Evolutionary conservation across 805 yeast species (phyloP).

Genomic region (Ogataea allantospora): DNA sequence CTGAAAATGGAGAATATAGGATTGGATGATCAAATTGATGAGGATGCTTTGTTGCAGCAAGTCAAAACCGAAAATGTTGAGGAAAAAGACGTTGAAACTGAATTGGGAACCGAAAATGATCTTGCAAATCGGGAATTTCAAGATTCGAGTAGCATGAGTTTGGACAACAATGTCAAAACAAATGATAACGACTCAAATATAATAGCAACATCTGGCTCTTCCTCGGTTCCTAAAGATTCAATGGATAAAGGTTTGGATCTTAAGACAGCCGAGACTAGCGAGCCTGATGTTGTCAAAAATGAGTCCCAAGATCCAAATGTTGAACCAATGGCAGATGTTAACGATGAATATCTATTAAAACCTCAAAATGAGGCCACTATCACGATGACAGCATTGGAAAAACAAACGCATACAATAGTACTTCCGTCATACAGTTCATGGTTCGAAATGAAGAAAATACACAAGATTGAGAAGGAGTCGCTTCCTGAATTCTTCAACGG

Average conservation of each 20-base stretch:
- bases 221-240: too few relatives aligned
- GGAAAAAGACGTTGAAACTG: not conserved
- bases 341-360: constrained; percentile 2
- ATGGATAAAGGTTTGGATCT: too few relatives aligned
- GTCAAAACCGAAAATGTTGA: not conserved
- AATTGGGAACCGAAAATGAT: too few relatives aligned
- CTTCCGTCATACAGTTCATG: constrained; percentile 86
- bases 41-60: not conserved
- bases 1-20: constrained; percentile 1
- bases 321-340: too few relatives aligned
- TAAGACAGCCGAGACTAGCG: constrained; percentile 16
- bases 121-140: not conserved
- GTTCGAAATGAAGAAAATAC: constrained; percentile 73
- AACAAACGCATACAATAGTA: constrained; percentile 79
- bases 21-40: not conserved
- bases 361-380: constrained; percentile 16
- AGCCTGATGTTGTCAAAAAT: constrained; percentile 10
- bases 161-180: not conserved
- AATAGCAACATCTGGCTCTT: too few relatives aligned
- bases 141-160: not conserved
- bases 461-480: constrained; percentile 76
- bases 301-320: constrained; percentile 10
- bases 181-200: constrained; percentile 1
- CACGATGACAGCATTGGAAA: constrained; percentile 20
- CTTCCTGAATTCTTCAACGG: constrained; percentile 81